Base-by-base conservation (phyloP, 257 asterid genomes). In the Solanum chmielewskii region DNA sequence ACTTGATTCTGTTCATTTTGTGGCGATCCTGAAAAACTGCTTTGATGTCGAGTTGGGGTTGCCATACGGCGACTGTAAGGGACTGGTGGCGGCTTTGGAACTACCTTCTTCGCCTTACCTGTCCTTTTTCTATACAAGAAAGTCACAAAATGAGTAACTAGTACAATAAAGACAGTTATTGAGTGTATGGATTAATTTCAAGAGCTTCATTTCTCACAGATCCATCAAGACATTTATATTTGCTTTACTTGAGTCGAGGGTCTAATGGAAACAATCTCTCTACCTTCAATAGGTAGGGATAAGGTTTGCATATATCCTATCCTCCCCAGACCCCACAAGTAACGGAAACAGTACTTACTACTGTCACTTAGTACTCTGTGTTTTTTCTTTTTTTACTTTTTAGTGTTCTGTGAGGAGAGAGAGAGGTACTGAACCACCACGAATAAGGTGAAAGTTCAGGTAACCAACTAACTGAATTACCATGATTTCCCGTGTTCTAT, bases 21-120 rank as follows among this genome's bases (percentile, higher is more conserved):
- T n/a, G 5, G 29, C 42, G 95, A 75, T 18, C 91, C 52, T 42
- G 96, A 86, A 75, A 47, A 70, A 83, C 59, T 85, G 88, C 88
- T 87, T 77, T 88, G 78, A 80, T 76, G 88, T 86, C 68, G 89
- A 45, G 92, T 86, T 12, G 90, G 91, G 84, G 75, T 9, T 84
- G 90, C 83, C 74, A 82, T 68, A 31, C 52, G 92, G 84, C 75
- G 89, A 42, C 86, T 75, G 88, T 90, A 90, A 80, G 95, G 90
- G 80, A 93, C 91, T 41, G 98, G 98, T 87, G 96, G 95, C 11
- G 90, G 96, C 80, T 89, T 92, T 37, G 95, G 94, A 86, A 90
- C 89, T 88, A 95, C 85, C 88, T 87, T 95, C 93, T 92, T 95
- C 42, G 95, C 94, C 87, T 91, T 92, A 47, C 96, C 94, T 31